phyloP scores from a whole-genome alignment of 2,329 filamentous ascomycete genomes.

The Bipolaris gigantea region DNA sequence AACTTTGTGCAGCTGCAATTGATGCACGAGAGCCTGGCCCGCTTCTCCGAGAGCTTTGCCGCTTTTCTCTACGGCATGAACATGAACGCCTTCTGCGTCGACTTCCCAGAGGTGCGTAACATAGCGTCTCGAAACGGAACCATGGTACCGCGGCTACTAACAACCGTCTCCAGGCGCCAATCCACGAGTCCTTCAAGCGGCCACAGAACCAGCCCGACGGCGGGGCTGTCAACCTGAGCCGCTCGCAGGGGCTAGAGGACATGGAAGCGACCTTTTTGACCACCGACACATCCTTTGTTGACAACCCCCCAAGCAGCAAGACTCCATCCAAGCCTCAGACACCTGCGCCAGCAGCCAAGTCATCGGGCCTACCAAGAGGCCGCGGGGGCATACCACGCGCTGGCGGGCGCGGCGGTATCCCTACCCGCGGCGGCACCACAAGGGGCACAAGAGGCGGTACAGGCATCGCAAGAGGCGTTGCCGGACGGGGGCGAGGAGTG shows the following conservation, averaged over 20 bases:
- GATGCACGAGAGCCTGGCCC: slow-evolving; percentile 90
- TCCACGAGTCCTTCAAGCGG: slow-evolving; percentile 75
- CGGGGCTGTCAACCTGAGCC: slow-evolving; percentile 23
- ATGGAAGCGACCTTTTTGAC: slow-evolving; percentile 88
- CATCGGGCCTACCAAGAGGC: slow-evolving; percentile 25
- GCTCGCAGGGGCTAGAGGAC: slow-evolving; percentile 46
- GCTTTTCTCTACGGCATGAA: slow-evolving; percentile 95
- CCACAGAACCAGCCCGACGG: slow-evolving; percentile 35
- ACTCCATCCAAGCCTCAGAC: slow-evolving; percentile 46
- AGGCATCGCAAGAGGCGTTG: slow-evolving; percentile 42
- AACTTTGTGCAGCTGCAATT: slow-evolving; percentile 97
- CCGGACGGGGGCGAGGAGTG: slow-evolving; percentile 39
- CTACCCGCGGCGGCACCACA: slow-evolving; percentile 36
- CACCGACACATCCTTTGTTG: slow-evolving; percentile 87
- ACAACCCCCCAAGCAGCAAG: slow-evolving; percentile 70
- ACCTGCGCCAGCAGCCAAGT: slow-evolving; percentile 29
- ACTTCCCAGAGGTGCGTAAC: slow-evolving; percentile 80
- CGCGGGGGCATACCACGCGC: slow-evolving; percentile 43
- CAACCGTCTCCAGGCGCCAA: slow-evolving; percentile 64
- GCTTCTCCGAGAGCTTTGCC: slow-evolving; percentile 95
- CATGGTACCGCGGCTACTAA: neutral
- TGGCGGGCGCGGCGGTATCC: slow-evolving; percentile 39
- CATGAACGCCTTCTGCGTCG: slow-evolving; percentile 98
- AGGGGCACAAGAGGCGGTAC: slow-evolving; percentile 41
- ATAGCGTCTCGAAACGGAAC: neutral